These are phyloP conservation scores for Melanomma pulvis-pyrius DNA, from an alignment of 495 filamentous ascomycete species.

Conservation along the genomic window DNA sequence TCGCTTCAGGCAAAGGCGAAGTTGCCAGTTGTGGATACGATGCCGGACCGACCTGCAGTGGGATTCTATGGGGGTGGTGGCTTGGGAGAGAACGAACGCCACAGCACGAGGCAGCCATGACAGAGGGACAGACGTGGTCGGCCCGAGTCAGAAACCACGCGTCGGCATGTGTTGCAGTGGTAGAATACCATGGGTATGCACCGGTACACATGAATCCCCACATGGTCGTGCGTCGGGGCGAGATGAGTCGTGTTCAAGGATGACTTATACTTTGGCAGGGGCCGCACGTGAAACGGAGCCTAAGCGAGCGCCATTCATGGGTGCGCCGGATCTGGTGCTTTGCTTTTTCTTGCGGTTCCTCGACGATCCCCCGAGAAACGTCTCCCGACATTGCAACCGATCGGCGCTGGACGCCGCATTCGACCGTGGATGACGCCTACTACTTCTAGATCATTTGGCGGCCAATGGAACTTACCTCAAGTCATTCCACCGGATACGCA, in stretches of 20 bases:
- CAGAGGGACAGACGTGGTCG: neutral
- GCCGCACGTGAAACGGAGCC: neutral
- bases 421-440: too few species aligned
- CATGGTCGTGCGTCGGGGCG: neutral
- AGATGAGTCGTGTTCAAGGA: neutral
- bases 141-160: neutral
- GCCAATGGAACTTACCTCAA: too few species aligned
- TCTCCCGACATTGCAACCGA: neutral
- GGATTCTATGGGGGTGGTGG: too few species aligned
- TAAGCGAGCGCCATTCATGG: neutral
- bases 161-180: neutral
- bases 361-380: neutral
- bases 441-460: too few species aligned
- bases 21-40: neutral
- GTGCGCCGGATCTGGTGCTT: neutral
- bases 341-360: neutral
- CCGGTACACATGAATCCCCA: too few species aligned
- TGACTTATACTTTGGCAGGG: neutral
- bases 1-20: neutral
- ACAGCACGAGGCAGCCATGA: neutral
- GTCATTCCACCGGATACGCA: neutral
- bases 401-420: neutral
- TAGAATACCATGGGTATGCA: neutral
- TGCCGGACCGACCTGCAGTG: too few species aligned
- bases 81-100: neutral